Conservation (phyloP, 306 rosid genomes). For the Leucaena leucocephala region DNA sequence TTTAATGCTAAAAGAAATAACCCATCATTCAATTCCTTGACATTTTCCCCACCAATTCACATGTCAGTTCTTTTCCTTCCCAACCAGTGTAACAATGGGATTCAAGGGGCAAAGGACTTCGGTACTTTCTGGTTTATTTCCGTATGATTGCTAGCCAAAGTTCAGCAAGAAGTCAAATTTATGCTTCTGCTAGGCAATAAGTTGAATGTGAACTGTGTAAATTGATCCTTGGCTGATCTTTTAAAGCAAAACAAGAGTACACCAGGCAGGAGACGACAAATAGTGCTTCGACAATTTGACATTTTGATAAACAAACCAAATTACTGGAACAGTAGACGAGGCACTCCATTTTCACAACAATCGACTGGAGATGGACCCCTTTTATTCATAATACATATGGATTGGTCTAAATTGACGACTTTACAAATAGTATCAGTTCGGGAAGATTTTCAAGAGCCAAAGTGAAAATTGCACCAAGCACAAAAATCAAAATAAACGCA, state of each 20-base stretch:
- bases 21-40: not conserved
- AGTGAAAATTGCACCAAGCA: constrained; percentile 66
- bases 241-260: no score
- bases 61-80: not conserved
- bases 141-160: not conserved
- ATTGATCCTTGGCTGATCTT: no score
- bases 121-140: not conserved
- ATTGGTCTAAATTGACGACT: constrained; percentile 34
- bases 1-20: no score
- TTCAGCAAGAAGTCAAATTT: not conserved
- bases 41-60: not conserved
- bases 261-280: no score
- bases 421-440: constrained; percentile 42
- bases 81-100: not conserved
- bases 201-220: no score
- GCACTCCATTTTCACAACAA: not conserved
- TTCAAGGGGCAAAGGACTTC: not conserved
- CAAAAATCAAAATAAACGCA: constrained; percentile 66
- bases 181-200: no score
- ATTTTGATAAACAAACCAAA: not conserved
- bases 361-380: not conserved
- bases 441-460: constrained; percentile 78
- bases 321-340: not conserved
- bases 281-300: no score
- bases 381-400: not conserved